These are phyloP conservation scores for Angomonas ambiguus DNA, from an alignment of 208 protist species.

Conservation along the genomic window DNA sequence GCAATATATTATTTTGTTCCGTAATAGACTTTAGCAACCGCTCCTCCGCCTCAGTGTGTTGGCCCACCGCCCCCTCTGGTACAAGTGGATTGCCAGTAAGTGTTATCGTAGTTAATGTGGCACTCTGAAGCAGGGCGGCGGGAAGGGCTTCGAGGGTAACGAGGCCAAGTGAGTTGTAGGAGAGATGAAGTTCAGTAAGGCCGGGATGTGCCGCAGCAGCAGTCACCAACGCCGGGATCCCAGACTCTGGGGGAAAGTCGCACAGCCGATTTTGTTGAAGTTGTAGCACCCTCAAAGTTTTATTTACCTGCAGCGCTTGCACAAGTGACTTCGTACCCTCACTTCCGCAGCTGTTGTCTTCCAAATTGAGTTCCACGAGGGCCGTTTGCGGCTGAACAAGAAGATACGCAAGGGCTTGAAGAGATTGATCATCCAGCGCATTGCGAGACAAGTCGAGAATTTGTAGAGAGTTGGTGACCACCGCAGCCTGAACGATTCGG, in stretches of 20 bases:
- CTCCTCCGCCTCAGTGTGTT: neutral
- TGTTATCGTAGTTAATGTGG: slow-evolving; percentile 44
- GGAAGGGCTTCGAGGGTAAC: slow-evolving; percentile 39
- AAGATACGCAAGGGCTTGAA: slow-evolving; percentile 59
- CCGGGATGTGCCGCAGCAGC: slow-evolving; percentile 42
- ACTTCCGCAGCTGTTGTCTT: slow-evolving; percentile 64
- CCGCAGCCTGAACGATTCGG: slow-evolving; percentile 57
- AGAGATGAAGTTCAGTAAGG: slow-evolving; percentile 24
- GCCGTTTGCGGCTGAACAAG: slow-evolving; percentile 55
- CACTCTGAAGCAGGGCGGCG: slow-evolving; percentile 42
- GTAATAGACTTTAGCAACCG: slow-evolving; percentile 13
- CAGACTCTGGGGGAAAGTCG: slow-evolving; percentile 26
- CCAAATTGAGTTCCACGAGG: slow-evolving; percentile 71
- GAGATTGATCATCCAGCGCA: slow-evolving; percentile 58
- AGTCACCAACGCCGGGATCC: slow-evolving; percentile 46
- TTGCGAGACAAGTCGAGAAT: slow-evolving; percentile 87
- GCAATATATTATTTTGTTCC: slow-evolving; percentile 43
- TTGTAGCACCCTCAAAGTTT: slow-evolving; percentile 59
- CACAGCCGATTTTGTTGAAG: slow-evolving; percentile 79
- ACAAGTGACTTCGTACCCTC: slow-evolving; percentile 61
- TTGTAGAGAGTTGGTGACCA: slow-evolving; percentile 50
- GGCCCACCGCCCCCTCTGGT: slow-evolving; percentile 22
- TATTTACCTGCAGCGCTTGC: slow-evolving; percentile 68
- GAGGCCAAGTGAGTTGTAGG: slow-evolving; percentile 65
- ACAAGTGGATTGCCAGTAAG: slow-evolving; percentile 58